Evolutionary conservation across 306 rosid genomes (phyloP), one percentile per base, ranked within the genome.

Genomic region (Canavalia ensiformis): DNA sequence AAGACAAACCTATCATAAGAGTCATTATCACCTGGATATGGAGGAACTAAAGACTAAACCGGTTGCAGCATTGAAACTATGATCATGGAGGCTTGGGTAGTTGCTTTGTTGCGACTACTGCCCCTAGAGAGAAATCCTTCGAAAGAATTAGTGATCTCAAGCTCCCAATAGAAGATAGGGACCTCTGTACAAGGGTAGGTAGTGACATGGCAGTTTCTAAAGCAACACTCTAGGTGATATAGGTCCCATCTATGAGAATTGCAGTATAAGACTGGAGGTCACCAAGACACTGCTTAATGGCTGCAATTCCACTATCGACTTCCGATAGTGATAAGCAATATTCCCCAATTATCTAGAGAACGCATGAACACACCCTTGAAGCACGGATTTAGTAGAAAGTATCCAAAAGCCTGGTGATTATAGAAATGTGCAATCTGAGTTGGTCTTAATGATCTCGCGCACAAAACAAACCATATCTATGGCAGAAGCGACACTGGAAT

Each of bases 161-260:
- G 86, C 94, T 96, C 46, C 95, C 99, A 33, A 81, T 46, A 30
- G 98, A 92, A 57, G 94, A 82, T 76, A 94, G 74, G 0, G 97
- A 90, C 18, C 99, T 98, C 42, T 90, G 97, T 33, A 91, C 91
- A 72, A 90, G 84, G 80, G 95, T 91, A 37, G 97, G 97, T 0
- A 94, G 97, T 3, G 97, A 92, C 90, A 92, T 86, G 54, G 94
- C 97, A 77, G 98, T 96, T 84, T 96, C 99, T 50, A 93, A 78
- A 5, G 97, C 97, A 67, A 98, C 99, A 88, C 98, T 92, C 84
- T 96, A 98, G 58, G 99, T 96, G 52, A 98, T 98, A 89, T 96
- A 96, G 72, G 99, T 96, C 70, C 99, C 99, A 57, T 96, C 99
- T 0, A 98, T 94, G 37, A 96, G 98, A 78, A 93, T 84, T 0